These are phyloP conservation scores for Pinus tabuliformis DNA, from an alignment of 75 land plant genomes.

Conservation along the genomic window DNA sequence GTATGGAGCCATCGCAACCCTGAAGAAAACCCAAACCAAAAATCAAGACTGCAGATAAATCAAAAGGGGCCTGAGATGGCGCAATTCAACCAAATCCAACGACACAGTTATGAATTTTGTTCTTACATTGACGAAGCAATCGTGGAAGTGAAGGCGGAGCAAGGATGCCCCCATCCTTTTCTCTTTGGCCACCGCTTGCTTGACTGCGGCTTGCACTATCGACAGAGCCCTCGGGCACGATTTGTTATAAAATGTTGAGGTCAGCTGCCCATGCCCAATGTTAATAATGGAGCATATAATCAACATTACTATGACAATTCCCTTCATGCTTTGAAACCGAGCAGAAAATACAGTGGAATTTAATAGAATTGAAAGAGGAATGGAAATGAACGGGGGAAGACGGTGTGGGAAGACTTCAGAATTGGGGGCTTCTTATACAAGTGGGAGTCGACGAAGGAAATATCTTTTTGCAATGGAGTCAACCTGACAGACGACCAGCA, in stretches of 20 bases:
- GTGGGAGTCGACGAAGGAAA: too few relatives aligned
- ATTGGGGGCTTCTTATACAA: not conserved
- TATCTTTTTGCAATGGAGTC: too few relatives aligned
- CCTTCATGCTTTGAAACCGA: slow-evolving; percentile 47
- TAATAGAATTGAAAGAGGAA: slow-evolving; percentile 13
- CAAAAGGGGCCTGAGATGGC: not conserved
- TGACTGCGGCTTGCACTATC: slow-evolving; percentile 24
- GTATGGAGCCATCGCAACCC: slow-evolving; percentile 74
- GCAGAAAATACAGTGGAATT: slow-evolving; percentile 40
- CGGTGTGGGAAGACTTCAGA: slow-evolving; percentile 16
- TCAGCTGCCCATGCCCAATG: slow-evolving; percentile 14
- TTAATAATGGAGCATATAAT: slow-evolving; percentile 25
- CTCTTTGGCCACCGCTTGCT: slow-evolving; percentile 21
- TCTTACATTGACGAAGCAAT: slow-evolving; percentile 34
- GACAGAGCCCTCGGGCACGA: slow-evolving; percentile 17
- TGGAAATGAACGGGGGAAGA: slow-evolving; percentile 35
- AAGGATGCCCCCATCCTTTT: slow-evolving; percentile 38
- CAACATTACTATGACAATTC: not conserved
- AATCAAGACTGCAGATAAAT: not conserved
- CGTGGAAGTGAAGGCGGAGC: slow-evolving; percentile 30
- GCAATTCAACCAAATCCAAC: not conserved
- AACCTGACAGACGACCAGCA: too few relatives aligned
- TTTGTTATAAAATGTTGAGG: slow-evolving; percentile 14
- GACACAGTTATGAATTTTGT: not conserved
- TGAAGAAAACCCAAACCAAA: not conserved